A percentile compares a stretch with the other conserved stretches of the same genome.
Conservation (phyloP, 179 eudicot species). For the Corrigiola litoralis region DNA sequence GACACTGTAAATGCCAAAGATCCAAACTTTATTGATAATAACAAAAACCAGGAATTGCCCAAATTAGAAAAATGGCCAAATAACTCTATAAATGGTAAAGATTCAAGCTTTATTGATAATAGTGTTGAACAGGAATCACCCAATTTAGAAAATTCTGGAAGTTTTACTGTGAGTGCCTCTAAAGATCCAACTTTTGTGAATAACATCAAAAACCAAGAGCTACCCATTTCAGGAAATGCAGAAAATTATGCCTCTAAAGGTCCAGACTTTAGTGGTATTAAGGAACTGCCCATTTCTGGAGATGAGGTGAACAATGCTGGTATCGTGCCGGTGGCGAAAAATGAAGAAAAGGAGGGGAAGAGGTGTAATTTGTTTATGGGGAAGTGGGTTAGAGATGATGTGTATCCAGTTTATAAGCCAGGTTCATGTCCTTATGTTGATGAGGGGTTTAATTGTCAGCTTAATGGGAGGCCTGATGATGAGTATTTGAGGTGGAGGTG, state of each 20-base stretch:
- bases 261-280: not conserved
- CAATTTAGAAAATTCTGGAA: no score
- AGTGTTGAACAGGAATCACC: no score
- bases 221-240: not conserved
- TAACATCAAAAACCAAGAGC: not conserved
- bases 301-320: not conserved
- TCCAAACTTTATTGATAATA: no score
- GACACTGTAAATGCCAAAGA: no score
- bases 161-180: no score
- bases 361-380: conserved; percentile 62
- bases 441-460: conserved; percentile 74
- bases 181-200: no score
- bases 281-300: not conserved
- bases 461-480: conserved; percentile 66
- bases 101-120: no score
- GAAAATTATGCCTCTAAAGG: not conserved
- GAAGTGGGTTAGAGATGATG: conserved; percentile 70
- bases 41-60: no score
- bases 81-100: no score
- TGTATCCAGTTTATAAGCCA: conserved; percentile 58
- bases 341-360: conserved; percentile 4
- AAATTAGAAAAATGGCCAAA: no score
- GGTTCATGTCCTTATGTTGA: conserved; percentile 83
- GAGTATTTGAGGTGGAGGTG: conserved; percentile 71
- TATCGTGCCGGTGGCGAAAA: not conserved